Evolutionary conservation across 2,329 filamentous ascomycete species (phyloP), one percentile per base, ranked within the genome.

Genomic region (Colletotrichum sp.): DNA sequence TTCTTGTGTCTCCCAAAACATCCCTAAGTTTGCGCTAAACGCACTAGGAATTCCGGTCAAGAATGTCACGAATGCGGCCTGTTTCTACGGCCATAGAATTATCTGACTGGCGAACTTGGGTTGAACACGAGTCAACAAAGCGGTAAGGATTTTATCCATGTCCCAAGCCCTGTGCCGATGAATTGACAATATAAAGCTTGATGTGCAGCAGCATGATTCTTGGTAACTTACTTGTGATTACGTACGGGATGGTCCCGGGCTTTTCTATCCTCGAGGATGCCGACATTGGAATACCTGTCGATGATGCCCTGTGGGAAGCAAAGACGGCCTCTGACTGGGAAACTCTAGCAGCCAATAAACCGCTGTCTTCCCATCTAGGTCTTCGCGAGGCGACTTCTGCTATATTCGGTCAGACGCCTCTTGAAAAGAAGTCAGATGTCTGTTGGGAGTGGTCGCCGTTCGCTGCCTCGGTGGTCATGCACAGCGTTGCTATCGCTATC

Each of bases 191-290:
- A 12, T 30, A 12, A 18, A 62, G 57, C 18, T 62, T 62, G 57
- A 62, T 30, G 26, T 62, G 28, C 57, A 62, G 26, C 57, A 62
- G 26, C 9, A 62, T 62, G 57, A 62, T 62, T 12, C 57, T 62
- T n/a, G 57, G 57, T 1, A 62, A 62, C 16, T 30, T 62, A n/a
- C 57, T 62, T 8, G 57, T 28, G 16, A 62, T 62, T 7, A 62
- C 26, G 3, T 62, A 30, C 57, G 57, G 57, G 18, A 34, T 30
- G 30, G 26, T 30, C 16, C 57, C 57, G 5, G 57, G 57, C 15
- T 62, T 62, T n/a, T 62, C 57, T 18, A 62, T 62, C 9, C 28
- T 62, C 10, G 57, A 62, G 18, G 57, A 62, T 18, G 30, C 57
- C 24, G 30, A 62, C 30, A 62, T 62, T n/a, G 57, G 30, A 21